phyloP scores from a whole-genome alignment of 1,284 basidiomycete species.

The Tranzscheliella williamsii region DNA sequence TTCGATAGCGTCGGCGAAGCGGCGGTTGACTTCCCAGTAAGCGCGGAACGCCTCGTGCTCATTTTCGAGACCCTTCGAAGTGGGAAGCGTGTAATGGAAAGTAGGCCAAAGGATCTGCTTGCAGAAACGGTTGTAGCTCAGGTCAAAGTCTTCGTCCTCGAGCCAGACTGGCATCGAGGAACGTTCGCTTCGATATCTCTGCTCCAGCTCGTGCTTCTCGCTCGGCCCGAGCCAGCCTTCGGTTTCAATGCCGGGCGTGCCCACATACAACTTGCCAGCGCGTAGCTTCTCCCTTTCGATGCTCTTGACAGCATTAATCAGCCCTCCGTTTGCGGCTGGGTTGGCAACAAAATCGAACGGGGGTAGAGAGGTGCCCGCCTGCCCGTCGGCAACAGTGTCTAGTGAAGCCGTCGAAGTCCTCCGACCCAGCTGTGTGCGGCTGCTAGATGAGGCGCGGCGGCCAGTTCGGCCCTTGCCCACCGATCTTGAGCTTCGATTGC shows the following conservation, averaged over 20 bases:
- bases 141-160: constrained; percentile 67
- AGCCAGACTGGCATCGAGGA: constrained; percentile 78
- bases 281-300: constrained; percentile 44
- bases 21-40: constrained; percentile 79
- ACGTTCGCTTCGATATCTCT: constrained; percentile 67
- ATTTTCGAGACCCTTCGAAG: constrained; percentile 78
- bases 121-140: constrained; percentile 83
- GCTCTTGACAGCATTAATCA: constrained; percentile 58
- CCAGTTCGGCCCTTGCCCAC: constrained; percentile 6
- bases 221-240: constrained; percentile 47
- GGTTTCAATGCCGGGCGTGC: constrained; percentile 50
- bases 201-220: constrained; percentile 67
- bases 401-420: constrained; percentile 37
- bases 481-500: constrained; percentile 25
- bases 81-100: constrained; percentile 81
- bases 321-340: constrained; percentile 57
- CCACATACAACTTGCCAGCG: constrained; percentile 53
- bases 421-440: constrained; percentile 22
- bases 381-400: constrained; percentile 28
- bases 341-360: constrained; percentile 54
- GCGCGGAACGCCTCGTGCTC: constrained; percentile 75
- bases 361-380: constrained; percentile 14
- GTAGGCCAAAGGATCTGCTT: constrained; percentile 88
- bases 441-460: constrained; percentile 26
- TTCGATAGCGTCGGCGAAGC: constrained; percentile 78